Evolutionary conservation across 305 asterid species (phyloP), one percentile per base, ranked within the genome.

Genomic region (Plantago coronopus): DNA sequence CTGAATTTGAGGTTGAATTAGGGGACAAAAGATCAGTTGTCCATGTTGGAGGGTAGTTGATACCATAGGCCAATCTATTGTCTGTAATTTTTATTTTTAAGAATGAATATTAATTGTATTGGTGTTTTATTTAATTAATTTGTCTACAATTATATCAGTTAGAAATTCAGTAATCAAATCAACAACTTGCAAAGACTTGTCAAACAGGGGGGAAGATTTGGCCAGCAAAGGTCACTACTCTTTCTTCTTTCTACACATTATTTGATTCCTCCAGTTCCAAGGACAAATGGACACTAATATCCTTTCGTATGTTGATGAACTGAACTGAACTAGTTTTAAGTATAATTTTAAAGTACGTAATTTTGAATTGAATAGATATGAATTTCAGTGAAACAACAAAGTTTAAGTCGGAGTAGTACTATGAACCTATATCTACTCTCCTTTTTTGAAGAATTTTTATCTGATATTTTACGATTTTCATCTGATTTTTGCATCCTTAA

Each of bases 31-130:
- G 66, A 48, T 64, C 74, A 66, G 80, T 78, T 75, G 78, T 54
- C 78, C 95, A 81, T 80, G 95, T 83, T 83, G 79, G 71, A 71
- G 78, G 87, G 75, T 70, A 63, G 65, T 71, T 70, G 46, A 50
- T 67, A 42, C 25, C 25, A 61, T 56, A 61, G 60, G 57, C 59
- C 59, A 59, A 69, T 69, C 72, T 63, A 16, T 44, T 18, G n/a
- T 50, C 62, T 65, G 53, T 65, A 47, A 61, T 5, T 8, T 12
- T 34, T 8, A 34, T 34, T 34, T 34, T 34, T 34, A 10, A 34
- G 13, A 34, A 34, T 34, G 10, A 2, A n/a, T n/a, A n/a, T 25
- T 2, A 25, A 50, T 48, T 68, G 71, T 48, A 71, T 71, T 77
- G 68, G 2, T 51, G 10, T 59, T 60, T 51, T 17, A 16, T 47